Percentiles rank a stretch among this genome's conserved stretches.
phyloP scores from a whole-genome alignment of 176 grass and related monocot species.

The Carex scoparia region DNA sequence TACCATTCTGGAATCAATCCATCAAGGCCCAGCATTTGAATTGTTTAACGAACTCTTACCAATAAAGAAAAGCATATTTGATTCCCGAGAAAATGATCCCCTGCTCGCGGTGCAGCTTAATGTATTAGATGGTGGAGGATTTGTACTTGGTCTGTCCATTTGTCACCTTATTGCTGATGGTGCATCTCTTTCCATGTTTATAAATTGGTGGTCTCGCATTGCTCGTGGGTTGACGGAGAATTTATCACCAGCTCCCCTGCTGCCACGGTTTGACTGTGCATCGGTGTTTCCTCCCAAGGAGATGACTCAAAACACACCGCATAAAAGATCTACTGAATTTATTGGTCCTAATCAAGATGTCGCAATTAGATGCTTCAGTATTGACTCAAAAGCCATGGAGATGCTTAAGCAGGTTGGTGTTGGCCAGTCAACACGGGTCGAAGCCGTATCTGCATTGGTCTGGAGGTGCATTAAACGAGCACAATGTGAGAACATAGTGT shows the following conservation, averaged over 20 bases:
- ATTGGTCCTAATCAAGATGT: neutral
- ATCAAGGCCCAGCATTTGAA: neutral
- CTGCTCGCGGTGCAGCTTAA: neutral
- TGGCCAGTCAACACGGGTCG: neutral
- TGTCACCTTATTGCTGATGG: neutral
- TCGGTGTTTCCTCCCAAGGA: neutral
- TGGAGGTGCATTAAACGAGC: neutral
- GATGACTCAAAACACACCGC: neutral
- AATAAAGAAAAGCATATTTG: neutral
- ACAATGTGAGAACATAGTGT: neutral
- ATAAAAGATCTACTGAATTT: neutral
- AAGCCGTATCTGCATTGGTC: neutral
- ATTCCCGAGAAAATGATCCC: neutral
- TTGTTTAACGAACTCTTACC: neutral
- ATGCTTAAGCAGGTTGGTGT: neutral
- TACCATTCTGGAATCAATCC: neutral
- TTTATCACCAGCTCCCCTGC: neutral
- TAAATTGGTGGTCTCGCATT: neutral
- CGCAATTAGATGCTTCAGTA: neutral
- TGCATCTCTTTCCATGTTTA: slow-evolving; percentile 4
- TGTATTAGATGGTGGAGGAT: slow-evolving; percentile 5
- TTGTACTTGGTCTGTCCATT: neutral
- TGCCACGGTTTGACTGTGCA: neutral
- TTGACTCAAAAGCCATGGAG: neutral
- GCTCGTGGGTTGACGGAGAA: neutral